Conservation (phyloP, 192 early-diverging fungal genomes). For the Gryganskiella cystojenkinii region DNA sequence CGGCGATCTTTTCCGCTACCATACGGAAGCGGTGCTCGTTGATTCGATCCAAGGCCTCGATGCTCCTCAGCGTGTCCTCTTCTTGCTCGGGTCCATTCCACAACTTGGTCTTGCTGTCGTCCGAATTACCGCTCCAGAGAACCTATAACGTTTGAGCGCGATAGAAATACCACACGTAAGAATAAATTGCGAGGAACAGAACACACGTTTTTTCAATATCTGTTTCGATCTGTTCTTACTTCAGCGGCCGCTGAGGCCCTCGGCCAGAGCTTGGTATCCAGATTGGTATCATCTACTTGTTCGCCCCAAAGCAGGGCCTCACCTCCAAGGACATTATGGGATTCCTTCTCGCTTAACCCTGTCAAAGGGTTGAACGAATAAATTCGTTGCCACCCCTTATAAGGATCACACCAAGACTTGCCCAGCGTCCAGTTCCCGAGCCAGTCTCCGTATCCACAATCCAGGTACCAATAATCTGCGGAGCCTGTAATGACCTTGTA, state of each 20-base stretch:
- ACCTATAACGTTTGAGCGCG: slow-evolving; percentile 20
- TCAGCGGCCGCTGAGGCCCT: slow-evolving; percentile 78
- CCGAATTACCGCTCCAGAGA: slow-evolving; percentile 70
- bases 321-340: slow-evolving; percentile 72
- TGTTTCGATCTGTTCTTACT: slow-evolving; percentile 22
- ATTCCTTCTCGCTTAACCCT: slow-evolving; percentile 61
- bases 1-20: slow-evolving; percentile 70
- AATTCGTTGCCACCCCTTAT: slow-evolving; percentile 78
- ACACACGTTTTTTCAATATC: neutral
- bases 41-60: slow-evolving; percentile 71
- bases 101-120: slow-evolving; percentile 58
- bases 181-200: neutral
- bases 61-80: slow-evolving; percentile 62
- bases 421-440: slow-evolving; percentile 53
- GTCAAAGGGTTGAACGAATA: slow-evolving; percentile 76
- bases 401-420: slow-evolving; percentile 69
- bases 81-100: slow-evolving; percentile 52
- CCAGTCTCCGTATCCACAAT: slow-evolving; percentile 85
- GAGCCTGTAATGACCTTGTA: slow-evolving; percentile 74
- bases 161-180: neutral
- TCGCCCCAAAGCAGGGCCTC: slow-evolving; percentile 82
- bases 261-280: slow-evolving; percentile 80
- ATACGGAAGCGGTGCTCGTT: slow-evolving; percentile 80
- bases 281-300: slow-evolving; percentile 71
- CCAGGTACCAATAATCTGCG: slow-evolving; percentile 78